Percentiles rank a stretch among this genome's conserved stretches.
These are phyloP conservation scores for Graphilbum ipis-grandicollis DNA, from an alignment of 2,329 filamentous ascomycete genomes.

Conservation along the genomic window DNA sequence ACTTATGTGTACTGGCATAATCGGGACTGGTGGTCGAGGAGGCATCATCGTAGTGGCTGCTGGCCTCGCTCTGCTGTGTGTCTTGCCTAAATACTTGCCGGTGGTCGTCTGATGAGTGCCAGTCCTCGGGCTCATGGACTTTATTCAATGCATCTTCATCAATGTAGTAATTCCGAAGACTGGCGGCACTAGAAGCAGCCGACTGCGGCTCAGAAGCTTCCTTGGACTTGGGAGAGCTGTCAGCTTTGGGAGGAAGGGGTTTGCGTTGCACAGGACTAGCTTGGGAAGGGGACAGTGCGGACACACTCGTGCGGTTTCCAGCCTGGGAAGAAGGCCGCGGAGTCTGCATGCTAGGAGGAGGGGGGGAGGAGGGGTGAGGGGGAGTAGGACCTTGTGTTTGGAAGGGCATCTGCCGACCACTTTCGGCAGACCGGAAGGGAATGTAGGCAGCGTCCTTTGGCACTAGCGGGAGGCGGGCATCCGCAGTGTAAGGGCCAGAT, in stretches of 20 bases:
- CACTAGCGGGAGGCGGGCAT: neutral
- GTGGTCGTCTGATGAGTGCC: slow-evolving; percentile 2
- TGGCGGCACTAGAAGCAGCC: slow-evolving; percentile 8
- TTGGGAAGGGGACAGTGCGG: slow-evolving; percentile 5
- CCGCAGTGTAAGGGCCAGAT: neutral
- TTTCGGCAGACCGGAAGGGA: slow-evolving; percentile 2
- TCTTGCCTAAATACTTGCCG: slow-evolving; percentile 17
- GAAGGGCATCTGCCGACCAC: slow-evolving; percentile 4
- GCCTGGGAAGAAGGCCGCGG: slow-evolving; percentile 4
- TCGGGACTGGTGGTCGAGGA: slow-evolving; percentile 53
- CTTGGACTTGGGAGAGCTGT: slow-evolving; percentile 10
- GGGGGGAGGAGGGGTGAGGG: neutral
- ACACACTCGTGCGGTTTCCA: neutral
- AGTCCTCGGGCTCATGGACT: slow-evolving; percentile 4
- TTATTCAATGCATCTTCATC: slow-evolving; percentile 8
- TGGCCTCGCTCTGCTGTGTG: slow-evolving; percentile 20
- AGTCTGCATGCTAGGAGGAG: neutral
- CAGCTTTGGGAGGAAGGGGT: slow-evolving; percentile 13
- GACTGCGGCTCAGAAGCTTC: slow-evolving; percentile 8
- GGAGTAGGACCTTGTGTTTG: slow-evolving; percentile 8
- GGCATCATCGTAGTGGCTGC: slow-evolving; percentile 41
- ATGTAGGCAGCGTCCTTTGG: slow-evolving; percentile 1
- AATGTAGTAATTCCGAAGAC: slow-evolving; percentile 8
- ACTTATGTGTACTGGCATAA: slow-evolving; percentile 54
- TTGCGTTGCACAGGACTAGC: slow-evolving; percentile 14